These are phyloP conservation scores for Phytophthora constricta DNA, from an alignment of 352 stramenopile species.

Conservation along the genomic window DNA sequence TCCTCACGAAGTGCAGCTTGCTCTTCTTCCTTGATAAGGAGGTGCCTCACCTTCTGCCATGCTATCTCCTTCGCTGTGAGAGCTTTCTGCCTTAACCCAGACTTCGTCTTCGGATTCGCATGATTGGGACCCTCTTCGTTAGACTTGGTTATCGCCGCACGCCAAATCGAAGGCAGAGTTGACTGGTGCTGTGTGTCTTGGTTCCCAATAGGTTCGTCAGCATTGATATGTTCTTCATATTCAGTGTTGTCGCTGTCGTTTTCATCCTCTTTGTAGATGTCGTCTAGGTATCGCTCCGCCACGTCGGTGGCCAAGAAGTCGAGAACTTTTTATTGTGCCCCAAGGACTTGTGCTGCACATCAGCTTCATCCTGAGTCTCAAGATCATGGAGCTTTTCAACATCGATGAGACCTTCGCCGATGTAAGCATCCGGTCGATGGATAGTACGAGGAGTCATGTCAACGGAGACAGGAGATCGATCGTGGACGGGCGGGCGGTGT, in stretches of 20 bases:
- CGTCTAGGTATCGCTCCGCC: conserved; percentile 64
- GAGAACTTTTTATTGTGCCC: conserved; percentile 28
- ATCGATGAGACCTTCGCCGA: conserved; percentile 65
- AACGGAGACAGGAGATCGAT: neutral
- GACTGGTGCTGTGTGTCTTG: conserved; percentile 10
- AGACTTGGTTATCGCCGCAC: neutral
- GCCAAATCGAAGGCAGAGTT: neutral
- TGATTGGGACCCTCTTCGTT: conserved; percentile 1
- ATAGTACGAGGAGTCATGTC: conserved; percentile 1
- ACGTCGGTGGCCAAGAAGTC: conserved; percentile 64
- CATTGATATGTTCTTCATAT: conserved; percentile 2
- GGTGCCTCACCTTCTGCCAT: conserved; percentile 43
- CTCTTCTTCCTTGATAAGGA: conserved; percentile 42
- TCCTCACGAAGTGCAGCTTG: conserved; percentile 18
- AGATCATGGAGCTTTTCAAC: conserved; percentile 40
- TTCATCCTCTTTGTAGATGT: conserved; percentile 67
- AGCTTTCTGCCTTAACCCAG: conserved; percentile 28
- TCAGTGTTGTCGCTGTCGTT: conserved; percentile 2
- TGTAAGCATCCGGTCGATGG: conserved; percentile 39
- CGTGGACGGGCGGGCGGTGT: conserved; percentile 9
- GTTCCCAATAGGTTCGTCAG: conserved; percentile 43
- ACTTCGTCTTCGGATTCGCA: conserved; percentile 24
- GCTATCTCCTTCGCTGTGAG: conserved; percentile 41
- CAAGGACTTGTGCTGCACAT: conserved; percentile 46
- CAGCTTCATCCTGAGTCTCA: conserved; percentile 40